Evolutionary conservation across 2,329 filamentous ascomycete genomes (phyloP).

Genomic region (Ophiostoma australiae): DNA sequence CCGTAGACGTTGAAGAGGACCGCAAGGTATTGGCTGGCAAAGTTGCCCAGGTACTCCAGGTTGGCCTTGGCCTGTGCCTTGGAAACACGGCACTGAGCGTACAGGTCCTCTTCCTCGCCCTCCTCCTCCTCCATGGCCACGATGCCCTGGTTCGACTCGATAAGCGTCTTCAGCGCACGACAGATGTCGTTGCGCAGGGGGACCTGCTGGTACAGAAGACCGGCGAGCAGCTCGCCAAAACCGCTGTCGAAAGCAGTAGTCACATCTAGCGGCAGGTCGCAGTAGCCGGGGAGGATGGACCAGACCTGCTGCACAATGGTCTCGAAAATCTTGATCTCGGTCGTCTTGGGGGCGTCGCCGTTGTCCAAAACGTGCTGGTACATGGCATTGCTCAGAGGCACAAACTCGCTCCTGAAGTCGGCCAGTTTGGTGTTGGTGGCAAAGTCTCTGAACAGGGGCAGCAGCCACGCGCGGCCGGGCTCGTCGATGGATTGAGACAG

Average conservation of each 20-base stretch:
- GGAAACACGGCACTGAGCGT: conserved; percentile 72
- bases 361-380: conserved; percentile 85
- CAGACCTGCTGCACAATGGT: conserved; percentile 94
- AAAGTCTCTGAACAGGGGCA: conserved; percentile 84
- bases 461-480: conserved; percentile 86
- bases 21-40: conserved; percentile 83
- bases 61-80: conserved; percentile 73
- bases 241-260: conserved; percentile 71
- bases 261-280: conserved; percentile 81
- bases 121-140: conserved; percentile 56
- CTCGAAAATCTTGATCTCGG: conserved; percentile 97
- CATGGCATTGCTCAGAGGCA: conserved; percentile 83
- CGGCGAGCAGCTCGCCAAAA: conserved; percentile 87
- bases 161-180: conserved; percentile 74
- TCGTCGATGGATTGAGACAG: conserved; percentile 69
- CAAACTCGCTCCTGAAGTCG: conserved; percentile 81
- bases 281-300: conserved; percentile 91
- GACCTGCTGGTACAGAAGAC: conserved; percentile 86
- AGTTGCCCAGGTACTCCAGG: conserved; percentile 70
- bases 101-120: conserved; percentile 63
- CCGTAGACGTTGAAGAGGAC: conserved; percentile 99
- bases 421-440: conserved; percentile 81
- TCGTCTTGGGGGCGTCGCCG: conserved; percentile 76
- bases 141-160: conserved; percentile 87
- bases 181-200: conserved; percentile 85